phyloP scores from a whole-genome alignment of 768 basidiomycete genomes.

The Galerina sulciceps region DNA sequence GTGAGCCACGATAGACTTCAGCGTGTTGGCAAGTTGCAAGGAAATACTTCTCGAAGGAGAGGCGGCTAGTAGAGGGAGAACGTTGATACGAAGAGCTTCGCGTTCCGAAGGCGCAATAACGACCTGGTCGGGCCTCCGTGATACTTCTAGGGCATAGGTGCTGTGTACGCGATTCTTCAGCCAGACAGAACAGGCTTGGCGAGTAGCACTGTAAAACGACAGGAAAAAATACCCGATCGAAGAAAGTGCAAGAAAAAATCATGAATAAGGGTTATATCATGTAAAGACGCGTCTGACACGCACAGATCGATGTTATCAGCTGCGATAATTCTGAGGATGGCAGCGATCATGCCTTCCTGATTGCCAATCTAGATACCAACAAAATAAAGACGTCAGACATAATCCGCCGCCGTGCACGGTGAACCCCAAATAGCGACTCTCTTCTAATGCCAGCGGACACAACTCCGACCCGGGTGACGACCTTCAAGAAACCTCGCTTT shows the following conservation, averaged over 20 bases:
- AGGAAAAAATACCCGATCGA: not conserved
- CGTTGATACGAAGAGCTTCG: constrained; percentile 66
- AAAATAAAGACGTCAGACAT: constrained; percentile 13
- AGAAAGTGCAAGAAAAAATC: not conserved
- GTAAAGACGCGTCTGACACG: constrained; percentile 46
- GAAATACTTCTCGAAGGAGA: constrained; percentile 71
- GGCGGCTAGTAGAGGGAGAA: constrained; percentile 72
- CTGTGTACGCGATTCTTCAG: constrained; percentile 86
- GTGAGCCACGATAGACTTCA: constrained; percentile 73
- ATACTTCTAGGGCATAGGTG: constrained; percentile 58
- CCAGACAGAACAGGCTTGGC: constrained; percentile 86
- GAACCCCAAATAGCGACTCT: not conserved
- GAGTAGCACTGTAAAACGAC: constrained; percentile 60
- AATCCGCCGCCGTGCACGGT: not conserved
- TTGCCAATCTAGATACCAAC: constrained; percentile 59
- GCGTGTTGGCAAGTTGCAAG: constrained; percentile 72
- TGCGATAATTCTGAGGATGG: constrained; percentile 84
- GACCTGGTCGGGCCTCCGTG: constrained; percentile 60
- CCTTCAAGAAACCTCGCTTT: not conserved
- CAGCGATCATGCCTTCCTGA: constrained; percentile 84
- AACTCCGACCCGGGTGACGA: not conserved
- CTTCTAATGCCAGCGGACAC: not conserved
- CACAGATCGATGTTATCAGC: constrained; percentile 78
- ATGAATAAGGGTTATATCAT: not conserved
- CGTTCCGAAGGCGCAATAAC: constrained; percentile 73